Evolutionary conservation across 2,329 filamentous ascomycete species (phyloP), one percentile per base, ranked within the genome.

Genomic region (Sporothrix euskadiensis): DNA sequence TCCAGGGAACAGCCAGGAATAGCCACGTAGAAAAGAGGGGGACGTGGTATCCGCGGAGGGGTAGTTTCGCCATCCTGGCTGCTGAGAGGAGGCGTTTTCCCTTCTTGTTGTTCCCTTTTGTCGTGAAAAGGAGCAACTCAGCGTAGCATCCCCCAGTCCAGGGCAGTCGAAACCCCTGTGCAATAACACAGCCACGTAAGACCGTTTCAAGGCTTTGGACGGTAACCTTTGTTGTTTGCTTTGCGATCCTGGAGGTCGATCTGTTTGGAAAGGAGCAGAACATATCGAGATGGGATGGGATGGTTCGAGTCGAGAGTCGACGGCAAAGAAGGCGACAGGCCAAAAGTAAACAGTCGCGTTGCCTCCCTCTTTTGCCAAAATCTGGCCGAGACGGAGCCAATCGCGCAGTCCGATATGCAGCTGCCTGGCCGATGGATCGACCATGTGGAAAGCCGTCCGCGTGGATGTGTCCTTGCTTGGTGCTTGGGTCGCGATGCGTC

Each of bases 1-100:
- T 12, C 44, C 44, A 49, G 44, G 44, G 10, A 49, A 49, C 12
- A 49, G 7, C 41, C 65, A 44, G 35, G 68, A 59, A 44, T 6
- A 30, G 54, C 54, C 54, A 49, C 69, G 39, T 54, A 61, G 16
- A 71, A 71, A 71, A 71, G 70, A 71, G 70, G 69, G 69, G 70
- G 70, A 71, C 56, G 70, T 71, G 57, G 70, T 54, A 71, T 71
- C 44, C 30, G 44, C 26, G 30, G 56, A 71, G 70, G 56, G 69
- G 69, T 56, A 63, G 56, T 54, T 22, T 63, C 56, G 70, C 52
- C 57, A 30, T 63, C 32, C 66, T 69, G 66, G 32, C 66, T 12
- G 66, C 26, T 69, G 32, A 69, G 49, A 69, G 56, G 49, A 56
- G 49, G 49, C 66, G 47, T 54, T 56, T 32, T 14, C 19, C 44